Percentiles rank a stretch among this genome's conserved stretches.
These are phyloP conservation scores for Castanospermum australe DNA, from an alignment of 306 rosid species.

Conservation along the genomic window DNA sequence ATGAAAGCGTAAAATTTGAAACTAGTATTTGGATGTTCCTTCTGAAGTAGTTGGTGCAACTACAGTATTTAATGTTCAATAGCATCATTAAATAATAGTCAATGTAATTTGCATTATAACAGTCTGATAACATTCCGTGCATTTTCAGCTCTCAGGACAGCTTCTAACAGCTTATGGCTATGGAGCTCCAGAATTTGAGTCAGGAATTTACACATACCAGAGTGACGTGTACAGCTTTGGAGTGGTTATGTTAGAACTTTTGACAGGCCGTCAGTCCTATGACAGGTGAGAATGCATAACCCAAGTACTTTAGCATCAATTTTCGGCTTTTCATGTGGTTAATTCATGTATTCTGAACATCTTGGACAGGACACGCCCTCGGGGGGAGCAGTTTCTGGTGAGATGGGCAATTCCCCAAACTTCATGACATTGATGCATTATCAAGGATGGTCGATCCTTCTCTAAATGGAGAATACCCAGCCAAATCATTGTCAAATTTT, in stretches of 20 bases:
- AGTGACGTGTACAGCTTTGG: constrained; percentile 94
- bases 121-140: constrained; percentile 16
- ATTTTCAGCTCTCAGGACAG: constrained; percentile 81
- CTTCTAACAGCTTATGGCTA: constrained; percentile 74
- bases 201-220: constrained; percentile 76
- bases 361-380: constrained; percentile 50
- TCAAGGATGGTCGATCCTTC: constrained; percentile 94
- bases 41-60: not conserved
- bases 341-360: not conserved
- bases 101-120: not conserved
- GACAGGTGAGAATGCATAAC: constrained; percentile 58
- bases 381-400: constrained; percentile 83
- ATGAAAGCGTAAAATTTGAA: not conserved
- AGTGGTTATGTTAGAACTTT: constrained; percentile 92
- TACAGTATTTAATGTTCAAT: not conserved
- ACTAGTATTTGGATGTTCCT: not conserved
- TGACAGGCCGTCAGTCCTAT: constrained; percentile 83
- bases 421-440: constrained; percentile 92
- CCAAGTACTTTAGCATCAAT: not conserved
- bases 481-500: constrained; percentile 79
- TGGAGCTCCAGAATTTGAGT: constrained; percentile 91
- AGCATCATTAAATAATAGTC: not conserved
- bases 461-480: constrained; percentile 66
- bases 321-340: not conserved
- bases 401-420: constrained; percentile 94